These are phyloP conservation scores for Fulvia fulva DNA, from an alignment of 2,329 filamentous ascomycete genomes.

Conservation along the genomic window DNA sequence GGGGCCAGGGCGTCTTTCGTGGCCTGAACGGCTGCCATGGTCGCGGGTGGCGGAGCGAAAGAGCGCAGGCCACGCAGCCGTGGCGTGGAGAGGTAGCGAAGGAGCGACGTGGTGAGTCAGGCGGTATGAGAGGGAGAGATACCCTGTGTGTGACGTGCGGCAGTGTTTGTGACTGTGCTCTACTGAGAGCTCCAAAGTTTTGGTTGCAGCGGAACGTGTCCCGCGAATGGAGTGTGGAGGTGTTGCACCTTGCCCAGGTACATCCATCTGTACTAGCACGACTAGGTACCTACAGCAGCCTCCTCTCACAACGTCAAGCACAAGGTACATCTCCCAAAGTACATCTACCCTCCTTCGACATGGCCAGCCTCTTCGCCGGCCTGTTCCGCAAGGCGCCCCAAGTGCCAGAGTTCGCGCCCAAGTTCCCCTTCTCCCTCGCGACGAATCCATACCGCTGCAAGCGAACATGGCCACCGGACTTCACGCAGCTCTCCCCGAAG, in stretches of 20 bases:
- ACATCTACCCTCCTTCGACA: slow-evolving; percentile 22
- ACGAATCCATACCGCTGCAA: slow-evolving; percentile 62
- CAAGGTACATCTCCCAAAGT: no score
- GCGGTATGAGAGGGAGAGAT: not conserved
- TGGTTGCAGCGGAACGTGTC: not conserved
- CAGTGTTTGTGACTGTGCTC: slow-evolving; percentile 1
- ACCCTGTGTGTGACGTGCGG: not conserved
- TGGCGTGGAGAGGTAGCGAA: slow-evolving; percentile 18
- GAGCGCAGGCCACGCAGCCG: slow-evolving; percentile 33
- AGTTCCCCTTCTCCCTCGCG: slow-evolving; percentile 38
- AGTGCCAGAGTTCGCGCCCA: slow-evolving; percentile 16
- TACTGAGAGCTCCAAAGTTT: not conserved
- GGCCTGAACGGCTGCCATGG: slow-evolving; percentile 47
- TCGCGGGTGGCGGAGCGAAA: slow-evolving; percentile 21
- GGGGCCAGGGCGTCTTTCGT: slow-evolving; percentile 55
- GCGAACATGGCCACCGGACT: slow-evolving; percentile 75
- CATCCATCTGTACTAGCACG: slow-evolving; percentile 11
- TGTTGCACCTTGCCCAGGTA: not conserved
- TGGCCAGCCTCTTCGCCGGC: slow-evolving; percentile 24
- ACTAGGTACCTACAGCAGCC: no score
- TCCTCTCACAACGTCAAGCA: no score
- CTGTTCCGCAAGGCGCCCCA: slow-evolving; percentile 25
- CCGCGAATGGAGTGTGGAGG: not conserved
- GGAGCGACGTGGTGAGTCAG: slow-evolving; percentile 30
- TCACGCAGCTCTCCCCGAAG: slow-evolving; percentile 63